phyloP scores from a whole-genome alignment of 148 eudicot species.

The Amaranthus cruentus region DNA sequence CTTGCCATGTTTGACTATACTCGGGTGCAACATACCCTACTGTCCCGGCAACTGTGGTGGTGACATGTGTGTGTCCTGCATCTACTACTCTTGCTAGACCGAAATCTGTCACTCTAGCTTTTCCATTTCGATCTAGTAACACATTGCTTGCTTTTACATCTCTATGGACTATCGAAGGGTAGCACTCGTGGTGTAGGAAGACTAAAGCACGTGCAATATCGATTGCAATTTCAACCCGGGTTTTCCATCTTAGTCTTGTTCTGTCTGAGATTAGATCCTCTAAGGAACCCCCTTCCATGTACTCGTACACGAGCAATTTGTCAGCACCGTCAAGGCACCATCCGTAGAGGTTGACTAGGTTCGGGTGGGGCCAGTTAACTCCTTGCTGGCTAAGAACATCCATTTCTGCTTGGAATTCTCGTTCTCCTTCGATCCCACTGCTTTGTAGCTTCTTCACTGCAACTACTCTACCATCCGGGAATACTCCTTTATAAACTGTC shows the following conservation, averaged over 20 bases:
- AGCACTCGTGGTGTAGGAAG: slow-evolving; percentile 82
- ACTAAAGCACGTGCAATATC: slow-evolving; percentile 81
- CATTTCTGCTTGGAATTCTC: slow-evolving; percentile 89
- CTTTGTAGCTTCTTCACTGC: slow-evolving; percentile 89
- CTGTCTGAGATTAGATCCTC: slow-evolving; percentile 63
- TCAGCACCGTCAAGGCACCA: slow-evolving; percentile 90
- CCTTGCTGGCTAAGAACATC: slow-evolving; percentile 66
- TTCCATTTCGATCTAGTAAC: slow-evolving; percentile 61
- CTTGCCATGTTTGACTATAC: slow-evolving; percentile 90
- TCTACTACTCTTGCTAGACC: slow-evolving; percentile 80
- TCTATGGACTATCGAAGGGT: slow-evolving; percentile 74
- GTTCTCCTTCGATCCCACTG: slow-evolving; percentile 77
- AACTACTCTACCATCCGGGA: slow-evolving; percentile 82
- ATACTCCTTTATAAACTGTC: slow-evolving; percentile 65
- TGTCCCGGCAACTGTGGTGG: slow-evolving; percentile 90
- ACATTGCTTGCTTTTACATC: slow-evolving; percentile 97
- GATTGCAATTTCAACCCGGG: slow-evolving; percentile 52
- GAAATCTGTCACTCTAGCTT: slow-evolving; percentile 82
- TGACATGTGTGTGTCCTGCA: slow-evolving; percentile 71
- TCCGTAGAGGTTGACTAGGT: slow-evolving; percentile 83
- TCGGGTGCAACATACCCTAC: slow-evolving; percentile 96
- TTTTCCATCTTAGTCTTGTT: slow-evolving; percentile 46
- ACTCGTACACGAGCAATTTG: slow-evolving; percentile 79
- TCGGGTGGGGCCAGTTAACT: slow-evolving; percentile 87
- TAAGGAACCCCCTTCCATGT: slow-evolving; percentile 88